Evolutionary conservation across 1,139 yeast species (phyloP).

Genomic region (Taiozyma onychis): DNA sequence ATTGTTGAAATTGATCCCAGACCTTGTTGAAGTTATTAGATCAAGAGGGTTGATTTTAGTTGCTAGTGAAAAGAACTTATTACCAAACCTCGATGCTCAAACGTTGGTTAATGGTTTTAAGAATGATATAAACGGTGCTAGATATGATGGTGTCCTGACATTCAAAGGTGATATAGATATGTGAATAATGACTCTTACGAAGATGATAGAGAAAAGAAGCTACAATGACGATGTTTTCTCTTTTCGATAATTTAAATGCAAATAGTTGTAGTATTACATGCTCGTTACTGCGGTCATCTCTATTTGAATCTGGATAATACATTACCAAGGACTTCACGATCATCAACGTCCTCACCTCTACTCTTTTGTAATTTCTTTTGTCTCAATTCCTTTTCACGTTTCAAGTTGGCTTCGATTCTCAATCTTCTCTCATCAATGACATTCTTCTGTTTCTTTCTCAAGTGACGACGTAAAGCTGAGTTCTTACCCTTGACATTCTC

Average conservation of each 20-base stretch:
- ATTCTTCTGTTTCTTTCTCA: slow-evolving; percentile 81
- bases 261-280: neutral
- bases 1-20: slow-evolving; percentile 67
- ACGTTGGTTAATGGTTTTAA: slow-evolving; percentile 17
- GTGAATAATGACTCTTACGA: slow-evolving; percentile 27
- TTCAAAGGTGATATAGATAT: slow-evolving; percentile 68
- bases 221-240: neutral
- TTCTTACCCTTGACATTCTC: slow-evolving; percentile 74
- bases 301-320: slow-evolving; percentile 50
- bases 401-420: slow-evolving; percentile 73
- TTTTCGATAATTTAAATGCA: neutral
- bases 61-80: slow-evolving; percentile 39
- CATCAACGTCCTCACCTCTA: slow-evolving; percentile 44
- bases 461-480: slow-evolving; percentile 72
- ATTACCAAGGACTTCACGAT: slow-evolving; percentile 46
- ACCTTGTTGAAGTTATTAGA: slow-evolving; percentile 67
- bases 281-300: neutral
- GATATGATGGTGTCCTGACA: slow-evolving; percentile 59
- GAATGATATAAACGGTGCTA: slow-evolving; percentile 66
- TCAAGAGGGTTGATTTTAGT: slow-evolving; percentile 80
- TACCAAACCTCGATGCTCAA: neutral
- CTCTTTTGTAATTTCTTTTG: slow-evolving; percentile 43
- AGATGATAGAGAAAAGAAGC: neutral
- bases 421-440: slow-evolving; percentile 84
- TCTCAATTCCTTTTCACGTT: slow-evolving; percentile 70